phyloP scores from a whole-genome alignment of 202 grass and related monocot genomes.

The Schoenoplectus triqueter region DNA sequence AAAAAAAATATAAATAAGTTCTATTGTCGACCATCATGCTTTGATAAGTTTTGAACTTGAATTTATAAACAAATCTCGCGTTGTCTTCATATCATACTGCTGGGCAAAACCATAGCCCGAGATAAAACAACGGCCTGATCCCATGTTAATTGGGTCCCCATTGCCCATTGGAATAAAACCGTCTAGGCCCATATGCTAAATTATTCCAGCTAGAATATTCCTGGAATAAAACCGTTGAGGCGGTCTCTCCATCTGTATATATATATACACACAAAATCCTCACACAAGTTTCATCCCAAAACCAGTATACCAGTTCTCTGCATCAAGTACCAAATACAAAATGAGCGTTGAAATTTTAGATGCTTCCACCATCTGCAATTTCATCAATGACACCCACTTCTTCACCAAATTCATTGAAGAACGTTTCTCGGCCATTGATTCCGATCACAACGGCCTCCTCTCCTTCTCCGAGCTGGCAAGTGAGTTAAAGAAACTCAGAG shows the following conservation, averaged over 20 bases:
- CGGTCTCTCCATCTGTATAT: not conserved
- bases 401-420: conserved; percentile 26
- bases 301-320: not conserved
- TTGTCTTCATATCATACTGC: no score
- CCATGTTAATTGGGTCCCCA: no score
- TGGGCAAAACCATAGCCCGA: no score
- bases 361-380: conserved; percentile 32
- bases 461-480: conserved; percentile 25
- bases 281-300: not conserved
- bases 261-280: not conserved
- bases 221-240: no score
- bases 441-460: conserved; percentile 30
- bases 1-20: no score
- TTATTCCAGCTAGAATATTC: no score
- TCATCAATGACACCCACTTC: conserved; percentile 23
- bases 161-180: no score
- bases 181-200: no score
- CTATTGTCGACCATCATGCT: no score
- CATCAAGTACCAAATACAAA: not conserved
- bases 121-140: no score
- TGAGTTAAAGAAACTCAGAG: conserved; percentile 38
- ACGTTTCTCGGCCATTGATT: conserved; percentile 27
- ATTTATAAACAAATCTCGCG: no score
- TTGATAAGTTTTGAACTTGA: no score
- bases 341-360: conserved; percentile 46